Evolutionary conservation across 768 basidiomycete genomes (phyloP).

Genomic region (Ephemerocybe angulata): DNA sequence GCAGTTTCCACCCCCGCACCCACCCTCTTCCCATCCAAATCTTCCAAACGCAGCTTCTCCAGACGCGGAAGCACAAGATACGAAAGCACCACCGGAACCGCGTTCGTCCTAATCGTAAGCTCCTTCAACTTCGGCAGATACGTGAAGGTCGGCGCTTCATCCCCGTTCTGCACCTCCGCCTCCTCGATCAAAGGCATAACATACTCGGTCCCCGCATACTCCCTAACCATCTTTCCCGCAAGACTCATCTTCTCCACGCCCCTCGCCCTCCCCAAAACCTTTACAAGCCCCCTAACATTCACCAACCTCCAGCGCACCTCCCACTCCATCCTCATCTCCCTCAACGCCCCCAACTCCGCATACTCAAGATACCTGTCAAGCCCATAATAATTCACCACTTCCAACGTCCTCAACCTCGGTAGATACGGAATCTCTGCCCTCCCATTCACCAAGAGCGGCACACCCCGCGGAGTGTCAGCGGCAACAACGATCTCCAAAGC

Average conservation of each 20-base stretch:
- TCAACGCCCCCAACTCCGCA: background rate
- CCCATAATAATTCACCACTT: constrained; percentile 23
- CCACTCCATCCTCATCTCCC: constrained; percentile 13
- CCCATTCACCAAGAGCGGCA: too few species aligned
- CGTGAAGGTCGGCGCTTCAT: constrained; percentile 9
- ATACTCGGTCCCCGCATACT: background rate
- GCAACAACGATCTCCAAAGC: too few species aligned
- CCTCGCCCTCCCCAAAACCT: constrained; percentile 16
- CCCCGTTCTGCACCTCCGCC: background rate
- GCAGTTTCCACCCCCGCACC: constrained; percentile 27
- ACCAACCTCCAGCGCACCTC: constrained; percentile 23
- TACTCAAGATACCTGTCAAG: constrained; percentile 17
- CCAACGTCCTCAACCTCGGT: constrained; percentile 9
- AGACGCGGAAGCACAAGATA: constrained; percentile 30
- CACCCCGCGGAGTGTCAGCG: too few species aligned
- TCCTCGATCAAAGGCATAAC: background rate
- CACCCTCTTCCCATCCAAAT: constrained; percentile 31
- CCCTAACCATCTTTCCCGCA: constrained; percentile 18
- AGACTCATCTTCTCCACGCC: constrained; percentile 17
- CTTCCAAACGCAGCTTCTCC: constrained; percentile 27
- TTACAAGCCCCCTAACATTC: constrained; percentile 15
- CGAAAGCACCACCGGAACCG: constrained; percentile 28
- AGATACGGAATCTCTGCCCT: constrained; percentile 1
- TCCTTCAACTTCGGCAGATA: constrained; percentile 21
- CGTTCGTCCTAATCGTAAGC: constrained; percentile 33